Evolutionary conservation across 2,329 filamentous ascomycete species (phyloP), one percentile per base, ranked within the genome.

Genomic region (Trichoderma atroviride): DNA sequence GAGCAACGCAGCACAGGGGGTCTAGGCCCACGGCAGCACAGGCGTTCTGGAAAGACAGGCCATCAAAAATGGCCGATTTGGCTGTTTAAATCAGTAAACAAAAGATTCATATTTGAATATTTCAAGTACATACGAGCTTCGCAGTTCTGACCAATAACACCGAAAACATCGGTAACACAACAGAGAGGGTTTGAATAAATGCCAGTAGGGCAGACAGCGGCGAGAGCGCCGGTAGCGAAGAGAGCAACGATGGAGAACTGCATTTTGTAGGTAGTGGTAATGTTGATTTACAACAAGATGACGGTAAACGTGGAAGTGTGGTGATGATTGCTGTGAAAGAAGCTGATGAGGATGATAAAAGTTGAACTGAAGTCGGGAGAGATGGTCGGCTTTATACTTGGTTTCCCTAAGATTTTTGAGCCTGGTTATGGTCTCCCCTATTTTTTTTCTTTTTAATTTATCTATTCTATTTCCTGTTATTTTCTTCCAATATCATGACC

Each of bases 171-270:
- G 16, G 24, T 4, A 14, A 37, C 1, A 40, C 64, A 67, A 40
- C 64, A 68, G 5, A 47, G 24, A 1, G 63, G 63, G 35, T 57
- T 58, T 4, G 63, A 58, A 27, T 14, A 66, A 11, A 66, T 27
- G 10, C 53, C 63, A 29, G 19, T 19, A 50, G 63, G 35, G 62
- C 62, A 65, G 16, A 61, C 58, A 61, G 37, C 22, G 11, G 61
- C 50, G 22, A 55, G 19, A 24, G 61, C 50, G 52, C 50, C 40
- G 33, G 61, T 4, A 1, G 19, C 61, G 50, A 65, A 56, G 50
- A 65, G 35, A 6, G 62, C 52, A 19, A 13, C 22, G 19, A 35
- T 37, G 27, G 31, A 65, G 35, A 57, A 43, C 52, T 65, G 14
- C 62, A 65, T 65, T 24, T 65, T 65, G 62, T 57, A 55, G 1